phyloP scores from a whole-genome alignment of 2,329 filamentous ascomycete species.

The Leptoxyphium fumago region DNA sequence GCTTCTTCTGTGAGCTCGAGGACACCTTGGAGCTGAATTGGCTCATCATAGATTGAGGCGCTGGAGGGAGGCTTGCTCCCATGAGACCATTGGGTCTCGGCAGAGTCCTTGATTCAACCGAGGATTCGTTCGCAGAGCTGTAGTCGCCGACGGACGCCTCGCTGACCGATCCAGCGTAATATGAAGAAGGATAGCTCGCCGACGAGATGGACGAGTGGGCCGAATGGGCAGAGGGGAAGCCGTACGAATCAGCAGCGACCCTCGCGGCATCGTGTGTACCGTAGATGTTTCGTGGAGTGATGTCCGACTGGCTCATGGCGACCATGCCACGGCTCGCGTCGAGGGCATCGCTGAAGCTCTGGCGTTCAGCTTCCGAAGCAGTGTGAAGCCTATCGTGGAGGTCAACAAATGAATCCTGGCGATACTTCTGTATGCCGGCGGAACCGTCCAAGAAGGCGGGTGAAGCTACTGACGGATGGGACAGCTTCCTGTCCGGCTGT shows the following conservation, averaged over 20 bases:
- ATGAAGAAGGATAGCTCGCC: constrained; percentile 56
- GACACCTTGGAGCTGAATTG: constrained; percentile 96
- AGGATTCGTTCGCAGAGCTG: constrained; percentile 72
- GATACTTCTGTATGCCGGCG: constrained; percentile 28
- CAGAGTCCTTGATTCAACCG: constrained; percentile 67
- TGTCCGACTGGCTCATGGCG: constrained; percentile 73
- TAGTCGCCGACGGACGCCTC: constrained; percentile 83
- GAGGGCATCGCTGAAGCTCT: constrained; percentile 74
- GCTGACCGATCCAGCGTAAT: constrained; percentile 68
- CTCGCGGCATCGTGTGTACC: constrained; percentile 45
- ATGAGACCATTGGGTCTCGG: constrained; percentile 59
- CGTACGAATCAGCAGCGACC: constrained; percentile 72
- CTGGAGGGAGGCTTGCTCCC: constrained; percentile 53
- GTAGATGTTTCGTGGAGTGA: constrained; percentile 80
- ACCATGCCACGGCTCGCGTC: constrained; percentile 92
- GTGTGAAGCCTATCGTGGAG: constrained; percentile 42
- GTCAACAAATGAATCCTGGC: constrained; percentile 52
- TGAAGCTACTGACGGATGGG: constrained; percentile 65
- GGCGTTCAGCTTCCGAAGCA: constrained; percentile 40
- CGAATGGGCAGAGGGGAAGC: constrained; percentile 74
- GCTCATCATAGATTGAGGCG: constrained; percentile 94
- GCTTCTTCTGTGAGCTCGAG: constrained; percentile 94
- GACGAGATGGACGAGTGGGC: constrained; percentile 82
- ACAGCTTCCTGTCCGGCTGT: constrained; percentile 54
- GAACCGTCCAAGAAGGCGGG: constrained; percentile 30